phyloP scores from a whole-genome alignment of 2,329 filamentous ascomycete genomes.

The Fusarium protoensiforme region DNA sequence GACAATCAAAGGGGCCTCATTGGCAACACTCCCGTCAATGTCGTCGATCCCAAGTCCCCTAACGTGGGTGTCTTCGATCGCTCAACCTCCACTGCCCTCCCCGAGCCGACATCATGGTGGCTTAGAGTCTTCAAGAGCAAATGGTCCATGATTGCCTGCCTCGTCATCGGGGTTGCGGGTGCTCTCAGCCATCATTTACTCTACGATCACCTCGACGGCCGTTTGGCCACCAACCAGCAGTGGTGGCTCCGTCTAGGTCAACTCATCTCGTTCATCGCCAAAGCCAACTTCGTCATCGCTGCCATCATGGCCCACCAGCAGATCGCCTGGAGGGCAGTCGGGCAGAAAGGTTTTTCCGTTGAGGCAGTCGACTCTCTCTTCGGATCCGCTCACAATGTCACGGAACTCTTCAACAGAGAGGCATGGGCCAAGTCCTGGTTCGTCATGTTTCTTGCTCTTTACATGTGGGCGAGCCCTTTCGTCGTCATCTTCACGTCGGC shows the following conservation, averaged over 20 bases:
- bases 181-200: slow-evolving; percentile 17
- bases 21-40: background rate
- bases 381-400: slow-evolving; percentile 1
- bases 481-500: slow-evolving; percentile 19
- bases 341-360: slow-evolving; percentile 12
- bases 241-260: slow-evolving; percentile 29
- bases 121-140: slow-evolving; percentile 17
- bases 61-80: background rate
- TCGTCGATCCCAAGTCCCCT: background rate
- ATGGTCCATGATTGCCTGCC: slow-evolving; percentile 27
- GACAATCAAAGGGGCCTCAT: slow-evolving; percentile 13
- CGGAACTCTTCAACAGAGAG: slow-evolving; percentile 12
- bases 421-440: slow-evolving; percentile 1
- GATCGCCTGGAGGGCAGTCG: slow-evolving; percentile 16
- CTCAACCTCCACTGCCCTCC: background rate
- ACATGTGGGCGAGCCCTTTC: slow-evolving; percentile 18
- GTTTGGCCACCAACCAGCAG: slow-evolving; percentile 20
- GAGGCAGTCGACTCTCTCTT: slow-evolving; percentile 19
- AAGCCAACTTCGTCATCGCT: slow-evolving; percentile 16
- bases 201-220: slow-evolving; percentile 8
- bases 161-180: slow-evolving; percentile 4
- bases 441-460: slow-evolving; percentile 14
- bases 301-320: slow-evolving; percentile 23
- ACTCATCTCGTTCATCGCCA: slow-evolving; percentile 20
- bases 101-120: background rate